A percentile compares a stretch with the other conserved stretches of the same genome.
These are phyloP conservation scores for Sarocladium strictum DNA, from an alignment of 2,329 filamentous ascomycete genomes.

Conservation along the genomic window DNA sequence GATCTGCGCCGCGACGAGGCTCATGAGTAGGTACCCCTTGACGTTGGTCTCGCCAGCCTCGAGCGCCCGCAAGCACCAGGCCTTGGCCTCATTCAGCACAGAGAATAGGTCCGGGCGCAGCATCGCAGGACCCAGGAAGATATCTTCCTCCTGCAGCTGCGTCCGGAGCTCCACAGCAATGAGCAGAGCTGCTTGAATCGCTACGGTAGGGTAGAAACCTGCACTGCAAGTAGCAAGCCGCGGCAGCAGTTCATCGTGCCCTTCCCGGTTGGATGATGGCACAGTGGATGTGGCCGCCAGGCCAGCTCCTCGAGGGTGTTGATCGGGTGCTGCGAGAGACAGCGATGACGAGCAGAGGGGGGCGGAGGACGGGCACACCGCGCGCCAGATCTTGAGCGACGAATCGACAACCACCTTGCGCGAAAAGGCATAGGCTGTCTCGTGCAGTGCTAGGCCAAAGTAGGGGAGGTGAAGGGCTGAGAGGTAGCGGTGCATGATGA, in stretches of 20 bases:
- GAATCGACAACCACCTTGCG: slow-evolving; percentile 41
- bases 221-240: slow-evolving; percentile 32
- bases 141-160: slow-evolving; percentile 34
- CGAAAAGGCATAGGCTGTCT: slow-evolving; percentile 44
- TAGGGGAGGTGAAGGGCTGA: slow-evolving; percentile 51
- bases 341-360: neutral
- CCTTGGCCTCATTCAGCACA: slow-evolving; percentile 33
- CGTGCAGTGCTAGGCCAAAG: slow-evolving; percentile 30
- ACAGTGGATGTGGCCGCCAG: neutral
- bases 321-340: neutral
- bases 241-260: slow-evolving; percentile 19
- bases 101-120: slow-evolving; percentile 35
- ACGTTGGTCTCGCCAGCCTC: slow-evolving; percentile 47
- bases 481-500: slow-evolving; percentile 48
- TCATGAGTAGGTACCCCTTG: slow-evolving; percentile 42
- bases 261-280: slow-evolving; percentile 15
- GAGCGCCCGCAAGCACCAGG: slow-evolving; percentile 34
- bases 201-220: slow-evolving; percentile 33
- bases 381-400: slow-evolving; percentile 39
- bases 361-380: slow-evolving; percentile 17
- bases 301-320: slow-evolving; percentile 17
- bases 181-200: slow-evolving; percentile 28
- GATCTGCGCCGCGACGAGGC: slow-evolving; percentile 32
- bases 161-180: slow-evolving; percentile 34
- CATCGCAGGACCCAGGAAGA: slow-evolving; percentile 24